Base-by-base conservation (phyloP, 495 filamentous ascomycete species). In the Podospora pseudocomata region DNA sequence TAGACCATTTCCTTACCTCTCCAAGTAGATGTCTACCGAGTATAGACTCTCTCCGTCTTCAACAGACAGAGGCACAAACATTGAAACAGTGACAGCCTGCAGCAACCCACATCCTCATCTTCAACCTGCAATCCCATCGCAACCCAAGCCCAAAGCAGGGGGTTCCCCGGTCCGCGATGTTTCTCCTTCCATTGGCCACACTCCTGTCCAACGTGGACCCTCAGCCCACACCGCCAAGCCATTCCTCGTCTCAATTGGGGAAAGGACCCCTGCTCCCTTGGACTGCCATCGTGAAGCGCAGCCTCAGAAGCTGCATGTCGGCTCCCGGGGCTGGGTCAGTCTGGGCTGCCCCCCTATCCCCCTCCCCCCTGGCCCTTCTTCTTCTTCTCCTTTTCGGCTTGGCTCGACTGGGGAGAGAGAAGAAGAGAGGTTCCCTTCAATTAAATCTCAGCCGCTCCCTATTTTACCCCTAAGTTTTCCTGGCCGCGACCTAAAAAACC, bases 261-360 rank as follows among this genome's bases (percentile, higher is more conserved):
- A 39, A 58, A 61, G 49, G 64, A 23, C 18, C 58, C 60, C 19
- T 26, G 58, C 26, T 39, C 23, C 23, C 32, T 63, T 54, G 5
- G 16, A 39, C 57, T 30, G 65, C 65, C 65, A 63, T 67, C 60
- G 59, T 63, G 65, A 67, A 67, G 44, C 65, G 57, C 65, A 67
- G 65, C 65, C 65, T 62, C 65, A 61, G 27, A 15, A 49, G 39
- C 39, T 49, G 39, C 39, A 49, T 49, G 39, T 49, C 26, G 59
- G 59, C 16, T 58, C 19, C 59, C 30, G 59, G 59, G 59, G 59
- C 59, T 61, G 59, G 59, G 59, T 61, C 26, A 18, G 20, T 30
- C 59, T 61, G 59, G 59, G 9, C 59, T 18, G 23, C 18, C 19
- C 56, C 23, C 55, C 5, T 5, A 3, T 16, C 20, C 55, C 20